Evolutionary conservation across 352 stramenopile species (phyloP).

Genomic region (Phytophthora crassamura): DNA sequence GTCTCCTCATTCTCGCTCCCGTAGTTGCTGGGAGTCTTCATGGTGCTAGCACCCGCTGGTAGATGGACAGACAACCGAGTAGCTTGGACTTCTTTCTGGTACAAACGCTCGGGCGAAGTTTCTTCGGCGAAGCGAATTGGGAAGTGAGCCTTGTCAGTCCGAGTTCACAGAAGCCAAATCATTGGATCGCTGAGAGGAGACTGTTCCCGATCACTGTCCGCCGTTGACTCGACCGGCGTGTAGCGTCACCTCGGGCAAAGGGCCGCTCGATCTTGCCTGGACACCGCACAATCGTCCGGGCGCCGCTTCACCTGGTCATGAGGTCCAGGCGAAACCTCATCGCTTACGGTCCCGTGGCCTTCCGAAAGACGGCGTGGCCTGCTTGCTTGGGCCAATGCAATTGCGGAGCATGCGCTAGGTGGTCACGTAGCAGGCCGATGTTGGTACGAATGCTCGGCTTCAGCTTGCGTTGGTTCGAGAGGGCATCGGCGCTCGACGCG

Average conservation of each 20-base stretch:
- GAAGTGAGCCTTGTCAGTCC: slow-evolving; percentile 24
- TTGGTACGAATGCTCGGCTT: slow-evolving; percentile 67
- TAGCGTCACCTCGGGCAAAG: slow-evolving; percentile 18
- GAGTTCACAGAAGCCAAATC: neutral
- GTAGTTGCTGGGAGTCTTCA: slow-evolving; percentile 65
- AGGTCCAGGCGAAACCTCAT: neutral
- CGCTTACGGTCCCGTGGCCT: slow-evolving; percentile 6
- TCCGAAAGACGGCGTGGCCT: slow-evolving; percentile 32
- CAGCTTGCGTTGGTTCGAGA: slow-evolving; percentile 61
- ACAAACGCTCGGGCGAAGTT: slow-evolving; percentile 20
- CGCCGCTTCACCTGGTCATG: no score
- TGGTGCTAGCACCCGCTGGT: slow-evolving; percentile 26
- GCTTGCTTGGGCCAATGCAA: slow-evolving; percentile 65
- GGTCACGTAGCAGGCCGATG: slow-evolving; percentile 63
- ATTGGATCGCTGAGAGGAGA: slow-evolving; percentile 12
- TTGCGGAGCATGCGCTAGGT: slow-evolving; percentile 59
- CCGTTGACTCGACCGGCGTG: slow-evolving; percentile 14
- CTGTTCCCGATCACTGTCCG: slow-evolving; percentile 7
- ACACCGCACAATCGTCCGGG: slow-evolving; percentile 16
- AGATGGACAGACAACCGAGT: neutral
- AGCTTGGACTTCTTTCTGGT: neutral
- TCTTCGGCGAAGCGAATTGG: slow-evolving; percentile 45
- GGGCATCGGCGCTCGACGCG: slow-evolving; percentile 11
- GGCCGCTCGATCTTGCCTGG: slow-evolving; percentile 10
- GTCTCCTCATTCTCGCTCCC: slow-evolving; percentile 67